phyloP scores from a whole-genome alignment of 345 rosid genomes.

The Gossypium arboreum region DNA sequence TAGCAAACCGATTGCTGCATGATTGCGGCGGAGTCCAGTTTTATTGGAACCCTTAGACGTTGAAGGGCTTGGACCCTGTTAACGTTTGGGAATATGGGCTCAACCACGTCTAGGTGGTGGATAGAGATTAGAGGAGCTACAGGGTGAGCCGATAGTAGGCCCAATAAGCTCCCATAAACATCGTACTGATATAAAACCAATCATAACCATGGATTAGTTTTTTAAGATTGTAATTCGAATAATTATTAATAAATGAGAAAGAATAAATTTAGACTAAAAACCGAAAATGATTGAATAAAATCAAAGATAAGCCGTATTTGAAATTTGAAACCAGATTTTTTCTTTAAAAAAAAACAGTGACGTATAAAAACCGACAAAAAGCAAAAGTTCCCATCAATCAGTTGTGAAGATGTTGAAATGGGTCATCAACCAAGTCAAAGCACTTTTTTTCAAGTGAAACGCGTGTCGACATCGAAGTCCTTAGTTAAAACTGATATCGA shows the following conservation, averaged over 20 bases:
- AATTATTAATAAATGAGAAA: too few species aligned
- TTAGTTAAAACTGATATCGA: neutral
- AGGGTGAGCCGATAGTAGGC: slow-evolving; percentile 77
- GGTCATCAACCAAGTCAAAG: slow-evolving; percentile 4
- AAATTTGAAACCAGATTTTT: neutral
- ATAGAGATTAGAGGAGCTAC: slow-evolving; percentile 59
- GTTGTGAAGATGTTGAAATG: neutral
- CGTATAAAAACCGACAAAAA: too few species aligned
- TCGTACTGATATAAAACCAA: slow-evolving; percentile 41
- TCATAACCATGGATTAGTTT: neutral
- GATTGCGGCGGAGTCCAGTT: slow-evolving; percentile 58
- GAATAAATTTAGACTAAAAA: too few species aligned
- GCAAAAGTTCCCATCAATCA: neutral
- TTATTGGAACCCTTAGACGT: slow-evolving; percentile 37
- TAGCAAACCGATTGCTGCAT: slow-evolving; percentile 75
- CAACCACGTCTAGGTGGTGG: slow-evolving; percentile 63
- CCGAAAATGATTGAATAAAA: too few species aligned
- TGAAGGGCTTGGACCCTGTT: slow-evolving; percentile 40
- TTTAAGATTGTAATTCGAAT: too few species aligned
- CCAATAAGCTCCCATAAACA: slow-evolving; percentile 50
- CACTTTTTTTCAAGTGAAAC: neutral
- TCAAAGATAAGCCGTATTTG: too few species aligned
- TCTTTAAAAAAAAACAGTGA: too few species aligned
- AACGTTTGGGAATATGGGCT: slow-evolving; percentile 61
- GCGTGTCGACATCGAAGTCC: neutral